Conservation (phyloP, 345 rosid genomes). For the Acer campestre region DNA sequence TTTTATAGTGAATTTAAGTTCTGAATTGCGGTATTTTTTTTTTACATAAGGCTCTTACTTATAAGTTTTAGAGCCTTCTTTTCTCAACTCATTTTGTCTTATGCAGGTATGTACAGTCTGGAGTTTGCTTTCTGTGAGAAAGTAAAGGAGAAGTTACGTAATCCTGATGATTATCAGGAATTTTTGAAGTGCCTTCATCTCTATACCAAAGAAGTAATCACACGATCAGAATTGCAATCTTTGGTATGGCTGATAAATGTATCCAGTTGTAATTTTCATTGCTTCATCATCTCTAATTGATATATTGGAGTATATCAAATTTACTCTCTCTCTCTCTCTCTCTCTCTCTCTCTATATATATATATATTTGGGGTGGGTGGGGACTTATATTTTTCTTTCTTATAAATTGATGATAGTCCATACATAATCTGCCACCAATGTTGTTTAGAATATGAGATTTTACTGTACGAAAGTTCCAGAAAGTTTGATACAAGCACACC, state of each 20-base stretch:
- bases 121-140: slow-evolving; percentile 82
- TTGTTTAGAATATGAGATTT: background rate
- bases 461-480: background rate
- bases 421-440: too few relatives aligned
- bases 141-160: slow-evolving; percentile 74
- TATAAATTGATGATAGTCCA: too few relatives aligned
- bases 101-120: slow-evolving; percentile 65
- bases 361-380: too few relatives aligned
- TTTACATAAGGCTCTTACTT: background rate
- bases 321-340: too few relatives aligned
- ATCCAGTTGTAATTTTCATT: slow-evolving; percentile 7
- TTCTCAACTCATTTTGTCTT: slow-evolving; percentile 22
- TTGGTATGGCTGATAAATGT: slow-evolving; percentile 59
- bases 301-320: background rate
- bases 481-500: background rate
- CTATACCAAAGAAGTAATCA: slow-evolving; percentile 78
- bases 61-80: slow-evolving; percentile 1
- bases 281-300: slow-evolving; percentile 1
- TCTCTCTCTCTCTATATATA: too few relatives aligned
- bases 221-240: slow-evolving; percentile 71
- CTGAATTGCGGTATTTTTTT: background rate
- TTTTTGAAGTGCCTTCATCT: slow-evolving; percentile 85
- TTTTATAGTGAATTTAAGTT: background rate
- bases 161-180: slow-evolving; percentile 72
- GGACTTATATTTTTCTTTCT: too few relatives aligned